Percentiles rank a stretch among this genome's conserved stretches.
Evolutionary conservation across 805 yeast genomes (phyloP).

Genomic region (Gaillardinia entomophila): DNA sequence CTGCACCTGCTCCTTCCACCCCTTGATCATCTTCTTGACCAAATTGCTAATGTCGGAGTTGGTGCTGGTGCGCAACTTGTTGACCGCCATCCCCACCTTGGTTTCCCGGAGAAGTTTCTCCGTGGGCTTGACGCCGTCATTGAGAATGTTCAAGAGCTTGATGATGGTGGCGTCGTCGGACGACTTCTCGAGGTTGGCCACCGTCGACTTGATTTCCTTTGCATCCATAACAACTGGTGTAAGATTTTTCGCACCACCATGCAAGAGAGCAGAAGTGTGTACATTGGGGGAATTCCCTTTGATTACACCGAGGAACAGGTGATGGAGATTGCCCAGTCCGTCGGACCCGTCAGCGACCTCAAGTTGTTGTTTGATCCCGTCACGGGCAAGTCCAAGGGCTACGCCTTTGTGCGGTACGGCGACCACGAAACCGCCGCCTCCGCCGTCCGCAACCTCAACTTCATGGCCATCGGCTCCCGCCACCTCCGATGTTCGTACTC

Average conservation of each 20-base stretch:
- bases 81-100: constrained; percentile 94
- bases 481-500: constrained; percentile 71
- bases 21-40: constrained; percentile 76
- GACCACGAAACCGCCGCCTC: constrained; percentile 84
- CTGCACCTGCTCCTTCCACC: constrained; percentile 88
- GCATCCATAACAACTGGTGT: constrained; percentile 58
- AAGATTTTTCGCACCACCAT: constrained; percentile 1
- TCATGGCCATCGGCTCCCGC: constrained; percentile 69
- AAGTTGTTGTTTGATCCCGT: constrained; percentile 79
- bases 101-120: constrained; percentile 87
- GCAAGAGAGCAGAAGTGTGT: constrained; percentile 32
- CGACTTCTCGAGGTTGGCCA: constrained; percentile 70
- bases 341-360: constrained; percentile 78
- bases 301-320: constrained; percentile 94
- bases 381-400: constrained; percentile 88
- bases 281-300: constrained; percentile 84
- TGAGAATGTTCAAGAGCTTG: constrained; percentile 59
- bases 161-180: constrained; percentile 56
- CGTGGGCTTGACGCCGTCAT: constrained; percentile 73
- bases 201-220: constrained; percentile 66
- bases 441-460: constrained; percentile 84
- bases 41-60: constrained; percentile 63
- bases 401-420: constrained; percentile 77
- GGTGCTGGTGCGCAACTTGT: constrained; percentile 67
- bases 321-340: constrained; percentile 75